Evolutionary conservation across 192 early-diverging fungal species (phyloP).

Genomic region (Allomyces javanicus): DNA sequence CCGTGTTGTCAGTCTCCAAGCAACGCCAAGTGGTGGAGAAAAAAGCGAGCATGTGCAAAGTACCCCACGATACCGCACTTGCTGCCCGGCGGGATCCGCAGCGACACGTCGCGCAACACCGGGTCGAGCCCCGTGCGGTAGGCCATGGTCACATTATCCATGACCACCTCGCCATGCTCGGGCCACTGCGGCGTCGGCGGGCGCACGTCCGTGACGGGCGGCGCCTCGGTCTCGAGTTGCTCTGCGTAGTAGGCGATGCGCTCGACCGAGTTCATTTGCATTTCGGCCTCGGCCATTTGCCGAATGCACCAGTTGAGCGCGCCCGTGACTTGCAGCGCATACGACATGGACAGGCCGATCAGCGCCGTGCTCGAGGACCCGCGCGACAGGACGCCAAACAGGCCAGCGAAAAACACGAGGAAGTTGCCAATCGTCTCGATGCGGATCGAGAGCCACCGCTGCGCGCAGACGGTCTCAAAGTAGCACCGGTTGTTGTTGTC

Average conservation of each 20-base stretch:
- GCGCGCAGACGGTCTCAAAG: conserved; percentile 47
- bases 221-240: conserved; percentile 19
- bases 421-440: conserved; percentile 58
- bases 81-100: conserved; percentile 8
- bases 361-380: conserved; percentile 33
- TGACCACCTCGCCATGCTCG: conserved; percentile 21
- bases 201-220: background rate
- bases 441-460: conserved; percentile 59
- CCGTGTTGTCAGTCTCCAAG: too few species aligned
- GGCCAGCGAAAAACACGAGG: conserved; percentile 52
- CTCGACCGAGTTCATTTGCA: conserved; percentile 38
- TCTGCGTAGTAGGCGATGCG: conserved; percentile 23
- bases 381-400: conserved; percentile 47
- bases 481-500: conserved; percentile 63
- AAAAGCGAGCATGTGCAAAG: too few species aligned
- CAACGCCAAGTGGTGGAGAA: too few species aligned
- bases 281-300: conserved; percentile 52
- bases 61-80: conserved; percentile 11
- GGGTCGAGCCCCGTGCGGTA: conserved; percentile 25
- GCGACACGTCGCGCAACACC: conserved; percentile 19
- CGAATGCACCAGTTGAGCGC: conserved; percentile 64
- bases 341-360: conserved; percentile 59
- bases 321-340: conserved; percentile 59
- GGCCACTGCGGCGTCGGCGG: conserved; percentile 21
- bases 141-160: conserved; percentile 25